phyloP scores from a whole-genome alignment of 1,139 yeast species.

The Magnusiomyces sp. region DNA sequence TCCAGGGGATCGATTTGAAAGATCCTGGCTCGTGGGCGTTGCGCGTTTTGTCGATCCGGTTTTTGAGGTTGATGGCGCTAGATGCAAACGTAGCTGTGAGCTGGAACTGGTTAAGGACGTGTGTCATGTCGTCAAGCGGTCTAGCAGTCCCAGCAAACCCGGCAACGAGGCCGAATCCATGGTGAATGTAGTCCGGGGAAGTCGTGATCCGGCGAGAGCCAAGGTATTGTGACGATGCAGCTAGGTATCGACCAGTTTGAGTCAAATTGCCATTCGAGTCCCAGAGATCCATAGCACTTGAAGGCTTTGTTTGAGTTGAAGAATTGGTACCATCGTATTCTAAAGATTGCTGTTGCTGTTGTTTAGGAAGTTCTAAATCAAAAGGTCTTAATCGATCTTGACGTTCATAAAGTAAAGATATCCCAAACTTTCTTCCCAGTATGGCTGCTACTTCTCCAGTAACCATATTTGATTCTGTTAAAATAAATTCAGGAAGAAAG shows the following conservation, averaged over 20 bases:
- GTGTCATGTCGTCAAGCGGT: slow-evolving; percentile 20
- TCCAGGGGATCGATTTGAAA: neutral
- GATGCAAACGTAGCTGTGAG: too few relatives aligned
- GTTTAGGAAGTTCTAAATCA: slow-evolving; percentile 3
- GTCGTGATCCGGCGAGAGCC: slow-evolving; percentile 1
- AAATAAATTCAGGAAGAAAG: too few relatives aligned
- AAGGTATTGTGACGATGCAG: slow-evolving; percentile 5
- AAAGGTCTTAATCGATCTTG: slow-evolving; percentile 8
- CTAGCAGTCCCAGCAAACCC: slow-evolving; percentile 21
- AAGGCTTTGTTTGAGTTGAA: too few relatives aligned
- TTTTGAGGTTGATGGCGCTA: neutral
- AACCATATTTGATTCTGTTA: slow-evolving; percentile 13
- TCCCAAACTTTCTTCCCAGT: slow-evolving; percentile 9
- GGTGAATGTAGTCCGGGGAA: slow-evolving; percentile 14
- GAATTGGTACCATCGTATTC: neutral
- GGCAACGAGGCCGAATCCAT: slow-evolving; percentile 19
- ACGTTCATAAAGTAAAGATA: slow-evolving; percentile 13
- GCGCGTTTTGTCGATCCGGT: neutral
- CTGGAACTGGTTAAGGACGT: slow-evolving; percentile 19
- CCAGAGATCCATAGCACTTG: slow-evolving; percentile 2
- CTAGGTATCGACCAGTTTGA: slow-evolving; percentile 9
- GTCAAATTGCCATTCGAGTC: slow-evolving; percentile 8
- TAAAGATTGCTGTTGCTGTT: neutral
- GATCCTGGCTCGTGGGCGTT: neutral
- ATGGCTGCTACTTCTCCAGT: slow-evolving; percentile 14